Evolutionary conservation across 352 stramenopile genomes (phyloP).

Genomic region (Phytophthora podocarpi): DNA sequence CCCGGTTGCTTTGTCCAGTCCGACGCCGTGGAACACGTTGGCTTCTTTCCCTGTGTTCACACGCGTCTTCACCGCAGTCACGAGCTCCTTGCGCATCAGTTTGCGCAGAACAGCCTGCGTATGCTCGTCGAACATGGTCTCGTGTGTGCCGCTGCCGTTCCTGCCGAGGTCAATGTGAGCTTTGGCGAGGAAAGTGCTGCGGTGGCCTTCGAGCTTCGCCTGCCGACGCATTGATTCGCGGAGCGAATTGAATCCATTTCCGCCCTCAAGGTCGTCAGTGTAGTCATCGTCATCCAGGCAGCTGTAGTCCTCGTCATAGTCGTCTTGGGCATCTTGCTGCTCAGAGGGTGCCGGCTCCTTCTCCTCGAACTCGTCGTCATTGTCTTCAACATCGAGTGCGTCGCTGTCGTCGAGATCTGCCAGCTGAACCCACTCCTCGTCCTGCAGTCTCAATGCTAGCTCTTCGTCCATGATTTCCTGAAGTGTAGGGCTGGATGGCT

Average conservation of each 20-base stretch:
- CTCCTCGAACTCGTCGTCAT: conserved; percentile 21
- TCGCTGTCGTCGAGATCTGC: conserved; percentile 9
- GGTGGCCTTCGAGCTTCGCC: conserved; percentile 31
- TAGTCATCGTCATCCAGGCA: conserved; percentile 29
- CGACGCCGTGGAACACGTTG: conserved; percentile 58
- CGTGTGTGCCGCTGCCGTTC: conserved; percentile 37
- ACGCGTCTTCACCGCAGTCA: conserved; percentile 47
- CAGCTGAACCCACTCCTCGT: conserved; percentile 23
- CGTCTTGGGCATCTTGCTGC: background rate
- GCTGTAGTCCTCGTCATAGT: conserved; percentile 25
- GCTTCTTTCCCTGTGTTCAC: conserved; percentile 55
- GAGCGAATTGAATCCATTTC: conserved; percentile 31
- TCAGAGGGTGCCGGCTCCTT: background rate
- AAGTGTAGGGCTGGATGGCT: conserved; percentile 32
- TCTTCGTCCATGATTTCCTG: conserved; percentile 79
- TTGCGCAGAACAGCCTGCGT: conserved; percentile 54
- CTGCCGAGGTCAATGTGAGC: conserved; percentile 27
- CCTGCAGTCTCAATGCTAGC: conserved; percentile 47
- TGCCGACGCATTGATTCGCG: conserved; percentile 43
- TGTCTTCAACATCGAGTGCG: conserved; percentile 6
- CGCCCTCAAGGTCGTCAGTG: conserved; percentile 16
- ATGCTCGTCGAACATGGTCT: conserved; percentile 60
- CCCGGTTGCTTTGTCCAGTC: conserved; percentile 23
- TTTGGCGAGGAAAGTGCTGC: conserved; percentile 11
- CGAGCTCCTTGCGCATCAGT: conserved; percentile 43